Conservation (phyloP, 768 basidiomycete genomes). For the Suillus subaureus region DNA sequence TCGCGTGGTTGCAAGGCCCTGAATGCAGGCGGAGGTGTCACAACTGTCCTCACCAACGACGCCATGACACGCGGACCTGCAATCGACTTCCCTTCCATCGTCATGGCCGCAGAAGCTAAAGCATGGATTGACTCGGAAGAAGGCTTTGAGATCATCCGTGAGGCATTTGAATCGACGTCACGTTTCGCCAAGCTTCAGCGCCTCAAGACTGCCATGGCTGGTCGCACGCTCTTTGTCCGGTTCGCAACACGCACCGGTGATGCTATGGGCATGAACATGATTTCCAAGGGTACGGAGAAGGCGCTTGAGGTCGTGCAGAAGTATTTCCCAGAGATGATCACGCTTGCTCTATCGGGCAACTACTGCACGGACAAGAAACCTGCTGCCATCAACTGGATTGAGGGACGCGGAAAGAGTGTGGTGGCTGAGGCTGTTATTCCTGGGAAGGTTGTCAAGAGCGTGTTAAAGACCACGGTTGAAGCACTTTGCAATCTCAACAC, state of each 20-base stretch:
- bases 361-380: conserved; percentile 99
- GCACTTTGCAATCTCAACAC: conserved; percentile 87
- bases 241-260: conserved; percentile 96
- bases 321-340: conserved; percentile 88
- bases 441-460: conserved; percentile 82
- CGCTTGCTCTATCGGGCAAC: conserved; percentile 92
- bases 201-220: conserved; percentile 89
- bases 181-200: conserved; percentile 87
- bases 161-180: conserved; percentile 92
- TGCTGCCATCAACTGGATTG: conserved; percentile 99
- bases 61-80: conserved; percentile 99
- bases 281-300: conserved; percentile 96
- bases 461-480: conserved; percentile 94
- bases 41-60: conserved; percentile 89
- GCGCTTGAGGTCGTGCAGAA: conserved; percentile 79
- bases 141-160: conserved; percentile 73
- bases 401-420: conserved; percentile 96
- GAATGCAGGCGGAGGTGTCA: conserved; percentile 94
- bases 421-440: conserved; percentile 95
- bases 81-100: conserved; percentile 87
- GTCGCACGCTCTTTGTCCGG: conserved; percentile 89
- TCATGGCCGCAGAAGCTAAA: conserved; percentile 80
- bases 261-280: conserved; percentile 99
- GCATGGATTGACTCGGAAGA: conserved; percentile 85
- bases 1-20: conserved; percentile 98